These are phyloP conservation scores for Dictyostelium capitatum DNA, from an alignment of 78 protist genomes.

Conservation along the genomic window DNA sequence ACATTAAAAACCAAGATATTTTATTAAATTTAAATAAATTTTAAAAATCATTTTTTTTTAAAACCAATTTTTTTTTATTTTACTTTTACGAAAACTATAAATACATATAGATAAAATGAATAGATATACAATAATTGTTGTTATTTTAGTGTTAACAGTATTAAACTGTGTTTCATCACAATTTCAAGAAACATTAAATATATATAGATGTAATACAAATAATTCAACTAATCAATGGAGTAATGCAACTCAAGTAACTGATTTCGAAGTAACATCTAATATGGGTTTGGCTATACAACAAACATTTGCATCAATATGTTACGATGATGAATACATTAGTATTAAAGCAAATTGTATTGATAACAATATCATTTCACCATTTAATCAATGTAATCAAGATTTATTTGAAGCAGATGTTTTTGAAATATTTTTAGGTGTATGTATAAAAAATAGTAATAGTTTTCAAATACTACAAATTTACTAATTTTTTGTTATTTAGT, in stretches of 20 bases:
- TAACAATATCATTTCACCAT: slow-evolving; percentile 44
- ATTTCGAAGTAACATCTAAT: neutral
- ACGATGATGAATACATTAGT: slow-evolving; percentile 15
- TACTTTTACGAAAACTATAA: too few relatives aligned
- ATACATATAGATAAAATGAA: too few relatives aligned
- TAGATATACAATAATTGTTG: neutral
- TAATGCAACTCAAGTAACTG: slow-evolving; percentile 17
- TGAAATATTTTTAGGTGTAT: slow-evolving; percentile 38
- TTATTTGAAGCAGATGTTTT: slow-evolving; percentile 53
- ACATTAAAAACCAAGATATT: too few relatives aligned
- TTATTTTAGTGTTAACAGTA: neutral
- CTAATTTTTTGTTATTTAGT: neutral
- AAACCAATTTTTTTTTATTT: too few relatives aligned
- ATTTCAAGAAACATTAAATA: neutral
- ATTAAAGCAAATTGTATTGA: slow-evolving; percentile 20
- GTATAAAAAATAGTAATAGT: too few relatives aligned
- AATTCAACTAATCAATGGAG: neutral
- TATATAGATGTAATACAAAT: neutral
- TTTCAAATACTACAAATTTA: too few relatives aligned
- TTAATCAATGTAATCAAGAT: slow-evolving; percentile 49
- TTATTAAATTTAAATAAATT: too few relatives aligned
- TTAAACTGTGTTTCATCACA: neutral
- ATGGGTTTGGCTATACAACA: slow-evolving; percentile 45
- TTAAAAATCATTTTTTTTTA: too few relatives aligned
- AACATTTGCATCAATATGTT: slow-evolving; percentile 37